Conservation (phyloP, 805 yeast species). For the Ogataea zsoltii region DNA sequence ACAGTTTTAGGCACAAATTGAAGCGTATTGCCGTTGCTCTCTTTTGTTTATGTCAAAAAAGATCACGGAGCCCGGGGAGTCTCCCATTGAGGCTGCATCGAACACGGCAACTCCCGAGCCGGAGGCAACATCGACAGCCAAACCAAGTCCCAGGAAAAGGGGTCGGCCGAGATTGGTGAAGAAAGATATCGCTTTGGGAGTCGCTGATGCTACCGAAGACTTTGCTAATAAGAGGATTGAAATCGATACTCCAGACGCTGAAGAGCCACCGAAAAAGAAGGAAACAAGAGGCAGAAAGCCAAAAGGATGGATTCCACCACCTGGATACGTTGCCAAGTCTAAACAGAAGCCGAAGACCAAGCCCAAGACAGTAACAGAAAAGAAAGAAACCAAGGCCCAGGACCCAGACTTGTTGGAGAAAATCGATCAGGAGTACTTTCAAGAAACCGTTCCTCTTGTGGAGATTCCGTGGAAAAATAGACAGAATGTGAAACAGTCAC, state of each 20-base stretch:
- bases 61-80: not conserved
- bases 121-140: constrained; percentile 17
- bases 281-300: constrained; percentile 17
- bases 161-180: constrained; percentile 10
- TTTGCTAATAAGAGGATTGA: not conserved
- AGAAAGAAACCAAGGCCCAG: not conserved
- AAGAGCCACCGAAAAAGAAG: constrained; percentile 7
- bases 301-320: constrained; percentile 19
- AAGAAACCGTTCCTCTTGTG: constrained; percentile 10
- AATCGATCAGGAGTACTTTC: constrained; percentile 15
- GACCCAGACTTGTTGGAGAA: constrained; percentile 8
- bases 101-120: constrained; percentile 13
- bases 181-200: too few species aligned
- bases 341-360: constrained; percentile 1
- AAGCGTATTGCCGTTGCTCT: too few species aligned
- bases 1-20: too few species aligned
- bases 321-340: constrained; percentile 7
- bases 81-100: not conserved
- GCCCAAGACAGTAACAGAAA: too few species aligned
- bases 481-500: constrained; percentile 7
- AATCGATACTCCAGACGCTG: constrained; percentile 9
- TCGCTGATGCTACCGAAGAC: too few species aligned
- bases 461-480: constrained; percentile 17
- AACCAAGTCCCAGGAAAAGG: constrained; percentile 11
- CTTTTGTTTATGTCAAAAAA: not conserved